Evolutionary conservation across 345 rosid genomes (phyloP).

Genomic region (Syzygium aromaticum): DNA sequence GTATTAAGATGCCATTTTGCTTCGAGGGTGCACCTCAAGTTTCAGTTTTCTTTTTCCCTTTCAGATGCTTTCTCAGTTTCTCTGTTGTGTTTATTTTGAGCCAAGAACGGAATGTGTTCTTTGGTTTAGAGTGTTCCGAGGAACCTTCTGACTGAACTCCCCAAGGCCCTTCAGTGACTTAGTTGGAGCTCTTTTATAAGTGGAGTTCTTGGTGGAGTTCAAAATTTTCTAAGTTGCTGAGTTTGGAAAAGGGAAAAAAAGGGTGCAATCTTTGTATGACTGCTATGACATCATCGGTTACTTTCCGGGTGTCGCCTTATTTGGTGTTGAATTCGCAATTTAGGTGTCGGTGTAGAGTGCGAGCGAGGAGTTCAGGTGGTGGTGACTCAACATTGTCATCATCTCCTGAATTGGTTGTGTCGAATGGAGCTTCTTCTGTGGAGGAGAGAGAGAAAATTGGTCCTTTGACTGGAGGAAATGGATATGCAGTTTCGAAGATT

Average conservation of each 20-base stretch:
- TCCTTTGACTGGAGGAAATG: conserved; percentile 13
- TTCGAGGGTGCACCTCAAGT: not conserved
- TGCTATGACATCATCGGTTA: conserved; percentile 21
- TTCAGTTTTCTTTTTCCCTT: not conserved
- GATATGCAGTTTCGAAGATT: conserved; percentile 1
- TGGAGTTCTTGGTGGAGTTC: not conserved
- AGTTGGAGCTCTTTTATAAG: not conserved
- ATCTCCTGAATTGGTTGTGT: conserved; percentile 16
- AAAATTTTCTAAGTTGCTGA: not conserved
- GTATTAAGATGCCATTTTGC: not conserved
- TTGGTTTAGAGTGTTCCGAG: not conserved
- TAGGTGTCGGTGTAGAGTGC: conserved; percentile 24
- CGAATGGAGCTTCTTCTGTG: conserved; percentile 28
- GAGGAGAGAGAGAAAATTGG: conserved; percentile 14
- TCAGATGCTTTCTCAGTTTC: not conserved
- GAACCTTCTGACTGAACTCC: not conserved
- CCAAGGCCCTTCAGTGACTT: not conserved
- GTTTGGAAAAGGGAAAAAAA: not conserved
- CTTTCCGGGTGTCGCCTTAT: conserved; percentile 14
- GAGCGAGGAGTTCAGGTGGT: conserved; percentile 27
- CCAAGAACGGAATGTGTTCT: not conserved
- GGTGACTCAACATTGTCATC: conserved; percentile 15
- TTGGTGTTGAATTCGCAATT: conserved; percentile 8
- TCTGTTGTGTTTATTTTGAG: not conserved
- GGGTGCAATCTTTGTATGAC: not conserved